Base-by-base conservation (phyloP, 441 rosid species). In the Omphalea diandra region DNA sequence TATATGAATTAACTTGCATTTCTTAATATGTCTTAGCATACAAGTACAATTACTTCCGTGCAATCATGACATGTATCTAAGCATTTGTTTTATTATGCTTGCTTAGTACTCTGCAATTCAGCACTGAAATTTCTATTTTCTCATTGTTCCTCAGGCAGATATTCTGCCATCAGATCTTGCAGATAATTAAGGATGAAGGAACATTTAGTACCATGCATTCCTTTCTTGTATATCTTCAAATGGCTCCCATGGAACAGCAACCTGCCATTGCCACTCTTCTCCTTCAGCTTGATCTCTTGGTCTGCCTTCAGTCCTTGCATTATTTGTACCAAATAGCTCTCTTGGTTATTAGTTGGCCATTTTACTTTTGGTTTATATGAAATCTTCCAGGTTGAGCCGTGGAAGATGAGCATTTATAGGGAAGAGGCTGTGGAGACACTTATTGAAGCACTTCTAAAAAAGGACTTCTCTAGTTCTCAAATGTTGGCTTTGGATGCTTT, bases 221-320 rank as follows among this genome's bases (percentile, higher is more conserved):
- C 32, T 76, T 87, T 66, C 91, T 87, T 52, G 91, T 88, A 49
- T 78, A 88, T 72, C 94, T 88, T 75, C 94, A 88, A 76, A 85
- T 83, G 90, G 87, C 91, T 63, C 87, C 90, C 50, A 85, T 87
- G 83, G 87, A 85, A 73, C 87, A 85, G 67, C 88, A 82, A 53
- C 88, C 88, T 44, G 69, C 80, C 53, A 72, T 79, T 77, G 87
- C 94, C 44, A 27, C 83, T 71, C 94, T 88, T 73, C 88, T 88
- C 69, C 87, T 88, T 71, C 91, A 85, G 77, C 90, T 88, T 31
- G 94, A 88, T 78, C 85, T 88, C 44, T 74, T 85, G 87, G 94
- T 88, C 44, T 66, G 80, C 47, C 52, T 82, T 73, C 12, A 38
- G 40, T 58, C 43, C 26, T 57, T 55, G 38, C 55, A 66, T 68